Evolutionary conservation across 2,329 filamentous ascomycete genomes (phyloP).

Genomic region (Pseudohalonectria lignicola): DNA sequence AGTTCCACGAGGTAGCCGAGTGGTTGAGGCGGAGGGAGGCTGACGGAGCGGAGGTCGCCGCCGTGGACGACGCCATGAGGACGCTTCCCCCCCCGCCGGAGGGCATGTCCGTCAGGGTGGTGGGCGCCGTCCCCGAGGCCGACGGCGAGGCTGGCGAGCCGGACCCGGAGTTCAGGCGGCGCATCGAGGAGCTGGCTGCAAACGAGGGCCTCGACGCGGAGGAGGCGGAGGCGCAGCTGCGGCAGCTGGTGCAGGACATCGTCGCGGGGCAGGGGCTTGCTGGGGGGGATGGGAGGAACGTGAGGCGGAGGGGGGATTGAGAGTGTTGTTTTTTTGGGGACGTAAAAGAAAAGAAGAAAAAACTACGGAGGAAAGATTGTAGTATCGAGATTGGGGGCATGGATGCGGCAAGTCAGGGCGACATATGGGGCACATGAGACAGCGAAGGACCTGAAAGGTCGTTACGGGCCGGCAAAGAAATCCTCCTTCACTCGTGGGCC

Average conservation of each 20-base stretch:
- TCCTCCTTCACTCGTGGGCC: conserved; percentile 31
- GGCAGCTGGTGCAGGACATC: conserved; percentile 71
- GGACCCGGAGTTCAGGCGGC: conserved; percentile 71
- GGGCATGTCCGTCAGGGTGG: conserved; percentile 65
- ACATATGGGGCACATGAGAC: too few species aligned
- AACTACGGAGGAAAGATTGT: too few species aligned
- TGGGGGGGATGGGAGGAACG: too few species aligned
- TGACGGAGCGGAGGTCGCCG: conserved; percentile 2
- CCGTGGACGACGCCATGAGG: background rate
- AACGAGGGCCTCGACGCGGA: conserved; percentile 75
- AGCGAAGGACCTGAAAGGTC: too few species aligned
- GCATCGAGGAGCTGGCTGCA: conserved; percentile 81
- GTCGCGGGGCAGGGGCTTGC: conserved; percentile 55
- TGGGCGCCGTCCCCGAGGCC: conserved; percentile 61
- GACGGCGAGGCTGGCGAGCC: conserved; percentile 45
- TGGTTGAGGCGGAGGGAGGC: conserved; percentile 45
- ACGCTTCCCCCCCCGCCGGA: conserved; percentile 55
- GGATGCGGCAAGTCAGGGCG: too few species aligned
- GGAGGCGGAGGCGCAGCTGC: conserved; percentile 67
- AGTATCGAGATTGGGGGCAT: too few species aligned
- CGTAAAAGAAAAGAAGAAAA: too few species aligned
- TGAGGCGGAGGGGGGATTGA: conserved; percentile 51
- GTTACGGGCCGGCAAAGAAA: too few species aligned
- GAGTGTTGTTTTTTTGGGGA: too few species aligned
- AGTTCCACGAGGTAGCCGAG: conserved; percentile 63